Base-by-base conservation (phyloP, 768 basidiomycete species). In the Pleurotus tuoliensis region DNA sequence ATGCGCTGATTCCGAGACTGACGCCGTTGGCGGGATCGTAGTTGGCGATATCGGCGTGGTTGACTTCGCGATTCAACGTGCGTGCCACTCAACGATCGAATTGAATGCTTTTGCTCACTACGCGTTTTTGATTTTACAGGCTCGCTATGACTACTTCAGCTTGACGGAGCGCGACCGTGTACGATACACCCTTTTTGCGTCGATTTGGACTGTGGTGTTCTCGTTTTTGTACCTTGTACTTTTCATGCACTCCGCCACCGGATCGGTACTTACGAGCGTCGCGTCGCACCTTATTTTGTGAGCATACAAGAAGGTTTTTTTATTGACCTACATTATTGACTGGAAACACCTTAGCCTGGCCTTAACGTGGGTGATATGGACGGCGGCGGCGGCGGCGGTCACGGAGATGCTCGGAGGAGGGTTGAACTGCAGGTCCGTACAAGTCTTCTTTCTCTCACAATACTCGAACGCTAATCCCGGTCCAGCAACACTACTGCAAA, bases 361-460 rank as follows among this genome's bases (percentile, higher is more conserved):
- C 48, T 12, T 92, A 16, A 89, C 88, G 1, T 92, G 89, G 88
- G 75, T 92, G 38, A 76, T 90, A 58, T 93, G 90, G 90, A 76
- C 82, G 2, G 83, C 89, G 0, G 88, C 79, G 2, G 88, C 88
- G 1, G 85, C 88, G 1, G 77, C 86, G 2, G 77, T 92, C 46
- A 91, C 90, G 1, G 71, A 80, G 16, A 69, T 78, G 22, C 73
- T 90, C 27, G 84, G 85, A 11, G 90, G 90, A 12, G 82, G 86
- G 8, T 66, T 88, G 56, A 83, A 89, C 64, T 92, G 90, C 83
- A 64, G 60, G 84, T 83, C 64, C 20, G 57, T 55, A 5, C 50
- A n/a, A 43, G n/a, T 59, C 27, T 39, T 38, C 46, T 30, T n/a
- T 34, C 43, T 37, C 41, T 18, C 37, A 20, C 20, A 45, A 5